Base-by-base conservation (phyloP, 805 yeast species). In the Yamadazyma sp. region DNA sequence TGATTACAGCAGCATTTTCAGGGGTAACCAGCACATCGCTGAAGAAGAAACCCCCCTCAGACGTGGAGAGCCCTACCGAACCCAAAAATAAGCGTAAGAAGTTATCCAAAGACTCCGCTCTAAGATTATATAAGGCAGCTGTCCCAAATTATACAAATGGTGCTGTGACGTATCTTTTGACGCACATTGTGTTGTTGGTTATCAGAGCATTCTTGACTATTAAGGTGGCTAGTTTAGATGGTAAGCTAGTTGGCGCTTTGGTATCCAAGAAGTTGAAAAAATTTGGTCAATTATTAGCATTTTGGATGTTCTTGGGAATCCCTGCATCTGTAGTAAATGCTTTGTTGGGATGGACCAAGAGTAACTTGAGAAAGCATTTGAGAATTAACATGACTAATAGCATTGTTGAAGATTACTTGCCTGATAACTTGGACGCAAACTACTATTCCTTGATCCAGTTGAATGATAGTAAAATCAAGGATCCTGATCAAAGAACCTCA, bases 291-390 rank as follows among this genome's bases (percentile, higher is more conserved):
- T 72, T 83, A 19, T 59, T 89, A 38, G 67, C 75, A 2, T 70
- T 77, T 51, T 90, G 97, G 97, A 77, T 90, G 82, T 50, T 78
- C 11, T 68, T 90, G 10, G 96, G 96, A 8, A 57, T 88, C 7
- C 98, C 98, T 0, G 93, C 95, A 1, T 76, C 95, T 2, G 53
- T 85, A 20, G 81, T 85, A 7, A 87, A 89, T 51, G 77, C 95
- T 0, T 58, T 84, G 37, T 71, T 89, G 37, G 67, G 71, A 11
- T 82, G 77, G 64, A 71, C 81, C 2, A 80, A 80, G 29, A 73
- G 70, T 42, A 67, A 77, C 35, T 66, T 84, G 41, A 67, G 86
- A 1, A 71, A 76, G 40, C 55, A 73, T 22, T 74, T 87, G 47
- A 74, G 95, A 47, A 60, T 70, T 26, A 77, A 80, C 51, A 66